Evolutionary conservation across 148 eudicot species (phyloP).

Genomic region (Selenicereus undatus): DNA sequence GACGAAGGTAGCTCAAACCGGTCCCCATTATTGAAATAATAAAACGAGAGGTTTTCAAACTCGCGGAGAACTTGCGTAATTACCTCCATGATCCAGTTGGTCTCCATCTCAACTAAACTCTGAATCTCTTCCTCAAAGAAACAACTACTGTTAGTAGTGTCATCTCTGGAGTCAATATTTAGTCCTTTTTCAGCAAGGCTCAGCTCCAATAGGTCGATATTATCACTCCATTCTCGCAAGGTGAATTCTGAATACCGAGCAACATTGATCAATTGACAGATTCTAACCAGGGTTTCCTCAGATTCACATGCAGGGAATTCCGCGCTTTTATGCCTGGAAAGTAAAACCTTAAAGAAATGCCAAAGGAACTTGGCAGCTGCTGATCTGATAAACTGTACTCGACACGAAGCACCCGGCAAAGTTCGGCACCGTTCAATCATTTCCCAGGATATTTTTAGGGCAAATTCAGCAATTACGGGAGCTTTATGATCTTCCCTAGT

Average conservation of each 20-base stretch:
- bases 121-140: slow-evolving; percentile 48
- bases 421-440: slow-evolving; percentile 43
- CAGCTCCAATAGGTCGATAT: slow-evolving; percentile 46
- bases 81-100: slow-evolving; percentile 41
- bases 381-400: slow-evolving; percentile 38
- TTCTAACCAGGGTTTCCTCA: slow-evolving; percentile 29
- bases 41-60: slow-evolving; percentile 31
- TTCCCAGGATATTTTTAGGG: slow-evolving; percentile 45
- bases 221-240: slow-evolving; percentile 47
- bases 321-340: slow-evolving; percentile 27
- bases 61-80: slow-evolving; percentile 40
- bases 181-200: slow-evolving; percentile 32
- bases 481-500: slow-evolving; percentile 47
- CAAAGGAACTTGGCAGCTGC: slow-evolving; percentile 34
- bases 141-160: slow-evolving; percentile 11
- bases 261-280: slow-evolving; percentile 41
- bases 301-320: slow-evolving; percentile 23
- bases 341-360: slow-evolving; percentile 35
- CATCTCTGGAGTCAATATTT: slow-evolving; percentile 1
- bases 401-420: slow-evolving; percentile 33
- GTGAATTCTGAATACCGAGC: slow-evolving; percentile 44
- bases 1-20: slow-evolving; percentile 19
- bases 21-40: slow-evolving; percentile 26
- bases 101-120: slow-evolving; percentile 43
- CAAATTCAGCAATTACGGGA: slow-evolving; percentile 43